Evolutionary conservation across 2,329 filamentous ascomycete species (phyloP).

Genomic region (Lecanosticta acicola): DNA sequence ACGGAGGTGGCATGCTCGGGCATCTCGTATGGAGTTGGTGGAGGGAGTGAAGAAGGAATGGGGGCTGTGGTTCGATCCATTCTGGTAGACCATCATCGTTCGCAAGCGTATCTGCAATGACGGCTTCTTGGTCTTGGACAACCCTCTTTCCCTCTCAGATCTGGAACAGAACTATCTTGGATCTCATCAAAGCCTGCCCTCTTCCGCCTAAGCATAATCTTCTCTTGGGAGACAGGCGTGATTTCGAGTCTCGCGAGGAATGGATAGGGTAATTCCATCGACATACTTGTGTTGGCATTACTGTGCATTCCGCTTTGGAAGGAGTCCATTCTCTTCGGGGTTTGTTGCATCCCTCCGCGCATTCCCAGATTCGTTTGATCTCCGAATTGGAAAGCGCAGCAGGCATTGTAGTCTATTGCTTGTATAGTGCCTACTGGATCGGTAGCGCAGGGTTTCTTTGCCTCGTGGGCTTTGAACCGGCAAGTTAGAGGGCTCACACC

Average conservation of each 20-base stretch:
- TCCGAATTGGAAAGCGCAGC: neutral
- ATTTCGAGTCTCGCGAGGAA: neutral
- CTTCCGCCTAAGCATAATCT: neutral
- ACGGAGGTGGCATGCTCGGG: neutral
- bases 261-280: neutral
- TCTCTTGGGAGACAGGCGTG: neutral
- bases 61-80: neutral
- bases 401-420: neutral
- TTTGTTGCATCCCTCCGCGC: neutral
- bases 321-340: neutral
- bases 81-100: neutral
- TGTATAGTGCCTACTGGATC: no score
- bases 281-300: neutral
- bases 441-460: no score
- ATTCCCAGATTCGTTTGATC: neutral
- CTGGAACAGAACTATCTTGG: neutral
- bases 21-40: neutral
- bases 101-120: neutral
- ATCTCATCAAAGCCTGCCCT: neutral
- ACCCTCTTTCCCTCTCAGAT: neutral
- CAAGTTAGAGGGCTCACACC: no score
- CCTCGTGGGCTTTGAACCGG: no score
- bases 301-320: neutral
- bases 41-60: neutral
- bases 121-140: neutral